These are phyloP conservation scores for Corylus avellana DNA, from an alignment of 306 rosid genomes.

Conservation along the genomic window DNA sequence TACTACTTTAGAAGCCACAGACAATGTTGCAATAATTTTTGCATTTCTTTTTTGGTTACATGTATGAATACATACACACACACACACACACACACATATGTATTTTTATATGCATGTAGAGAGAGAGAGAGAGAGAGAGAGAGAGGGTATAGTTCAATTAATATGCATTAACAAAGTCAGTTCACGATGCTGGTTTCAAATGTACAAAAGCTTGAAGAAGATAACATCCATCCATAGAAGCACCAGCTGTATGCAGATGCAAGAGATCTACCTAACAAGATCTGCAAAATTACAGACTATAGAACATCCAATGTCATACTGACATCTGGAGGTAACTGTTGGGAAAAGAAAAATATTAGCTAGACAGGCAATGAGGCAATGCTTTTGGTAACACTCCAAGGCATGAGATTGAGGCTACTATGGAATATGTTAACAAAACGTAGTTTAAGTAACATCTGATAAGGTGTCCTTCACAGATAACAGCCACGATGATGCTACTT, in stretches of 20 bases:
- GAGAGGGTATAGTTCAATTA: background rate
- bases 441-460: conserved; percentile 12
- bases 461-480: conserved; percentile 18
- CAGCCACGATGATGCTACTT: conserved; percentile 21
- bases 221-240: conserved; percentile 9
- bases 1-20: background rate
- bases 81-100: background rate
- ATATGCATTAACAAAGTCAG: background rate
- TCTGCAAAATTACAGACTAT: conserved; percentile 4
- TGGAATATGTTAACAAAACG: conserved; percentile 9
- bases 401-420: conserved; percentile 20
- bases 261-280: conserved; percentile 16
- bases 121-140: background rate
- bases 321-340: background rate
- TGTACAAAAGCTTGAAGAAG: conserved; percentile 10
- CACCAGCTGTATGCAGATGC: conserved; percentile 12
- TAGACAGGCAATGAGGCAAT: background rate
- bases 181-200: background rate
- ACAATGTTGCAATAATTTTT: background rate
- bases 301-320: background rate
- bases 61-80: background rate
- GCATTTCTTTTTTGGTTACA: background rate
- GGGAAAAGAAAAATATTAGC: background rate
- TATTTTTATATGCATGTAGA: background rate
- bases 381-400: background rate